A percentile compares a stretch with the other conserved stretches of the same genome.
Conservation (phyloP, 106 monocot species). For the Allium fistulosum region DNA sequence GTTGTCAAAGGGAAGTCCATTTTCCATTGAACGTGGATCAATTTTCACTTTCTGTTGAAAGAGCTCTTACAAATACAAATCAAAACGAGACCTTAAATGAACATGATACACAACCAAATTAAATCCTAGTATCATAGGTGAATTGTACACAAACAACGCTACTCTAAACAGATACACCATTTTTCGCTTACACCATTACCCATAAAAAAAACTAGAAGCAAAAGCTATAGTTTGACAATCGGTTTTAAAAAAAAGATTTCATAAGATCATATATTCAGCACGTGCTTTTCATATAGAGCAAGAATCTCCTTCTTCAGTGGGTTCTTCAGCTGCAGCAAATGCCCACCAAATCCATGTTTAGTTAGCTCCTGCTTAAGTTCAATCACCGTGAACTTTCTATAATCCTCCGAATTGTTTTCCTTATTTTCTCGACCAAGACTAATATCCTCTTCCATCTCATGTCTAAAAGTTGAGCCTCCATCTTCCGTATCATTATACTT, state of each 20-base stretch:
- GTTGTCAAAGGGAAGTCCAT: too few relatives aligned
- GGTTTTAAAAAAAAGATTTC: background rate
- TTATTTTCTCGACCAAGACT: constrained; percentile 14
- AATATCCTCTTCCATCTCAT: constrained; percentile 23
- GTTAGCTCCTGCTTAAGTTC: constrained; percentile 93
- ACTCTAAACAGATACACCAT: too few relatives aligned
- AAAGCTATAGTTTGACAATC: too few relatives aligned
- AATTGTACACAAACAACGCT: too few relatives aligned
- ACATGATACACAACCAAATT: too few relatives aligned
- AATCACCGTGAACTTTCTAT: constrained; percentile 62
- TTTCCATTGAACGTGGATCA: too few relatives aligned
- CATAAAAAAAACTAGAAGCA: too few relatives aligned
- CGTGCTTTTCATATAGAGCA: constrained; percentile 72
- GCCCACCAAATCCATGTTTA: constrained; percentile 77
- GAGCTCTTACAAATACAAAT: too few relatives aligned
- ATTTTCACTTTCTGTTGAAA: too few relatives aligned
- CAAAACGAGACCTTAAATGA: too few relatives aligned
- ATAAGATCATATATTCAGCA: constrained; percentile 36
- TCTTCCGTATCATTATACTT: constrained; percentile 46
- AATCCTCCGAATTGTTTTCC: constrained; percentile 41
- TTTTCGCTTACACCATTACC: too few relatives aligned
- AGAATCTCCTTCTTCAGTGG: constrained; percentile 82
- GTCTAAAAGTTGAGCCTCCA: constrained; percentile 69
- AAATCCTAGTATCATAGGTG: too few relatives aligned
- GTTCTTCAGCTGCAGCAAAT: constrained; percentile 73